Percentiles rank a stretch among this genome's conserved stretches.
These are phyloP conservation scores for Termitomyces sp. DNA, from an alignment of 768 basidiomycete genomes.

Conservation along the genomic window DNA sequence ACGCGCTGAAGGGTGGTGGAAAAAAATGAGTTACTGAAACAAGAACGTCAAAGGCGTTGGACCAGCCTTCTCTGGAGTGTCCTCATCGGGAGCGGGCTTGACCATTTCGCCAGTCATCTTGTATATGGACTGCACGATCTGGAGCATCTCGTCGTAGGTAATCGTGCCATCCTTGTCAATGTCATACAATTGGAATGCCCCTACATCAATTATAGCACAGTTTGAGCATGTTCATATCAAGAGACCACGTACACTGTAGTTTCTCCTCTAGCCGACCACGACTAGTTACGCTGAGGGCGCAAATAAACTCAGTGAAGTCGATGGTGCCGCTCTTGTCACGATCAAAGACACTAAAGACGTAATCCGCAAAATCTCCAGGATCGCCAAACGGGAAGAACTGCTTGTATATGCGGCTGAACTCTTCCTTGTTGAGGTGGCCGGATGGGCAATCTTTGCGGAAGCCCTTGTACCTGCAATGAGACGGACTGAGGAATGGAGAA, in stretches of 20 bases:
- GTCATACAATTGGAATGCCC: conserved; percentile 99
- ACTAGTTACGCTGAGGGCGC: conserved; percentile 91
- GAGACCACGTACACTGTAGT: conserved; percentile 75
- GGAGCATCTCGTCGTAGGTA: conserved; percentile 98
- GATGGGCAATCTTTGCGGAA: conserved; percentile 99
- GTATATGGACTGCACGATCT: conserved; percentile 97
- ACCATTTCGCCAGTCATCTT: conserved; percentile 99
- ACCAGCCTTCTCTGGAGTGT: conserved; percentile 93
- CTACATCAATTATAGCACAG: conserved; percentile 37
- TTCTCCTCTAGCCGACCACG: conserved; percentile 95
- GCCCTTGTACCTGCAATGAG: conserved; percentile 84
- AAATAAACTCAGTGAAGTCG: conserved; percentile 99
- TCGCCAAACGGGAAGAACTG: conserved; percentile 99
- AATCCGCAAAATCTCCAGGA: conserved; percentile 93
- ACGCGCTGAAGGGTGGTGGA: conserved; percentile 60
- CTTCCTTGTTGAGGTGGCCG: conserved; percentile 91
- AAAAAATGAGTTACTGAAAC: conserved; percentile 4
- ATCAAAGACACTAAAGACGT: conserved; percentile 98
- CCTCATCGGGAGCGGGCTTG: conserved; percentile 95
- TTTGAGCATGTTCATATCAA: conserved; percentile 7
- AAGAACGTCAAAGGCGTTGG: conserved; percentile 18
- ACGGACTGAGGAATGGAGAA: conserved; percentile 6
- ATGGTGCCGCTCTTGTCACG: conserved; percentile 94
- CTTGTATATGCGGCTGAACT: conserved; percentile 97
- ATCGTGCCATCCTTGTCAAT: conserved; percentile 98